phyloP scores from a whole-genome alignment of 2,329 filamentous ascomycete species.

The Diplodia seriata region DNA sequence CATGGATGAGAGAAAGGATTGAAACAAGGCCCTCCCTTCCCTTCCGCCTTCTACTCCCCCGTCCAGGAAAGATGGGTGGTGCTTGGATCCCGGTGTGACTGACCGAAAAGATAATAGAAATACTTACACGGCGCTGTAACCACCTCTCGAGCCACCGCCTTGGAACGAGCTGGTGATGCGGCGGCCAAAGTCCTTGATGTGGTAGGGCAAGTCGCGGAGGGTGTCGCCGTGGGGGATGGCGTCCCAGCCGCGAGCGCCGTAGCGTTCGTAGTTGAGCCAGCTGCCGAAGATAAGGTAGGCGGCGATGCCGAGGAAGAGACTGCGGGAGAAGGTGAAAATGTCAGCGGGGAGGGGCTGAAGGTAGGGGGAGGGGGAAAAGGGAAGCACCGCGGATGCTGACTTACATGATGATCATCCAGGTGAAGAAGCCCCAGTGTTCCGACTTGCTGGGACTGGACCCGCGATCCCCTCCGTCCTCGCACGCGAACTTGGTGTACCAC shows the following conservation, averaged over 20 bases:
- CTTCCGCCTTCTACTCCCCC: background rate
- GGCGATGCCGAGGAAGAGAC: conserved; percentile 82
- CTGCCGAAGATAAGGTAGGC: conserved; percentile 96
- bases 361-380: background rate
- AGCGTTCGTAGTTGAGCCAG: conserved; percentile 98
- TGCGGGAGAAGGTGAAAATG: conserved; percentile 47
- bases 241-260: conserved; percentile 94
- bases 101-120: background rate
- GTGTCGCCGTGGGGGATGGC: conserved; percentile 90
- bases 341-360: background rate
- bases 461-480: conserved; percentile 57
- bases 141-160: conserved; percentile 81
- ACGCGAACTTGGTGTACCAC: conserved; percentile 89
- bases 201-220: conserved; percentile 88
- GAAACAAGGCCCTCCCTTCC: background rate
- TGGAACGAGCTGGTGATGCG: conserved; percentile 83
- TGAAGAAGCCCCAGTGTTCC: conserved; percentile 91
- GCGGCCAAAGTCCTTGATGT: conserved; percentile 86
- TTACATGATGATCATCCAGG: conserved; percentile 94
- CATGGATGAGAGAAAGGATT: background rate
- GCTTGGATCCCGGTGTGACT: background rate
- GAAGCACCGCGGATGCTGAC: too few relatives aligned
- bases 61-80: background rate
- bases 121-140: conserved; percentile 87
- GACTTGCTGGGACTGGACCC: conserved; percentile 52